Evolutionary conservation across 345 rosid genomes (phyloP).

Genomic region (Pugionium cornutum): DNA sequence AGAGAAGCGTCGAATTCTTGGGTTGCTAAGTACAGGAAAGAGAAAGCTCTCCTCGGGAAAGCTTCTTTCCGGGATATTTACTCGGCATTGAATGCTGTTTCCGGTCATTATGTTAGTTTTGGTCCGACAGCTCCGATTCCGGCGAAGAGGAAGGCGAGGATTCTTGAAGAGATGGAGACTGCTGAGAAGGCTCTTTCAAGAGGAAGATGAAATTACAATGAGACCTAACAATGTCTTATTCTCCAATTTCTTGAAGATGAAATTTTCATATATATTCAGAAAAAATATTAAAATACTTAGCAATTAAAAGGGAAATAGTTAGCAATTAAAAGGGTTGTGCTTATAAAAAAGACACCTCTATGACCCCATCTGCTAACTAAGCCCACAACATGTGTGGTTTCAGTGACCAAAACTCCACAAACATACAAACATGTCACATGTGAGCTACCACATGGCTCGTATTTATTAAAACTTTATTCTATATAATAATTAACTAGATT

Average conservation of each 20-base stretch:
- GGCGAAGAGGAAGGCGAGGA: constrained; percentile 75
- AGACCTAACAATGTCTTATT: too few species aligned
- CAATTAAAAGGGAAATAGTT: neutral
- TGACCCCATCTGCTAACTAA: neutral
- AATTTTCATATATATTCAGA: too few species aligned
- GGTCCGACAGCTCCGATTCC: constrained; percentile 92
- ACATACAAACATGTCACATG: constrained; percentile 29
- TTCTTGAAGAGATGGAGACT: constrained; percentile 88
- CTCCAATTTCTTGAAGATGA: too few species aligned
- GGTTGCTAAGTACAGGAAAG: constrained; percentile 95
- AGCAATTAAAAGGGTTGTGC: neutral
- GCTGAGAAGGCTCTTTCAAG: constrained; percentile 72
- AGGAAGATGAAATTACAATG: constrained; percentile 51
- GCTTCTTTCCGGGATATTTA: constrained; percentile 81
- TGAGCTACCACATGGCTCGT: constrained; percentile 31
- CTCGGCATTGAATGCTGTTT: constrained; percentile 88
- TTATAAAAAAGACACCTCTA: neutral
- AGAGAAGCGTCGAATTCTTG: constrained; percentile 79
- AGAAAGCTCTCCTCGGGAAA: constrained; percentile 80
- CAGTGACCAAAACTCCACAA: constrained; percentile 11
- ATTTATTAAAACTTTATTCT: neutral
- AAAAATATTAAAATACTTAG: too few species aligned
- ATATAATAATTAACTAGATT: neutral
- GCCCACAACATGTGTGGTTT: constrained; percentile 17
- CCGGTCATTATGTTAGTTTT: constrained; percentile 90